Evolutionary conservation across 2,329 filamentous ascomycete species (phyloP), one percentile per base, ranked within the genome.

Genomic region (Xylariomycetidae sp.): DNA sequence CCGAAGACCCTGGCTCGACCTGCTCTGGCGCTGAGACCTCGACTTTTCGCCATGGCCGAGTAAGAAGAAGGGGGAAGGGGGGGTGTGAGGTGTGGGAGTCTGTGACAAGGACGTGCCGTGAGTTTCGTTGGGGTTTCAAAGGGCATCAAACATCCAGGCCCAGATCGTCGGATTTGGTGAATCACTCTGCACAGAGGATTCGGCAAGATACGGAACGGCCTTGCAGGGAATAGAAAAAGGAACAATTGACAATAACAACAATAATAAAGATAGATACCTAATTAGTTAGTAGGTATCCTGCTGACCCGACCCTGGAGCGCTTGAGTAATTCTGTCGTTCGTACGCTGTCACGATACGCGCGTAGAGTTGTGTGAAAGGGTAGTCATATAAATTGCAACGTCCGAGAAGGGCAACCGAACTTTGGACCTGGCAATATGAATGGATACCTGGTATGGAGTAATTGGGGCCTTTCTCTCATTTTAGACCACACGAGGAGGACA

Each of bases 51-150:
- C 46, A 46, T 51, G 14, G 15, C 25, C 34, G 36, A 30, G 33
- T 45, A 33, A 28, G 28, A 37, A 39, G 39, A 37, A 42, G 46
- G 41, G 37, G 37, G n/a, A n/a, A 10, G 17, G 28, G 28, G 17
- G 28, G 12, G 16, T 16, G 18, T 16, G 11, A 16, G 31, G 4
- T 30, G 31, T 30, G 37, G 30, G 34, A 38, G 40, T 49, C 45
- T 38, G 44, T 46, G 44, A 50, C 42, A 27, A 14, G 40, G 33
- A 35, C 31, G 41, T 36, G 36, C 44, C 35, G 33, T 38, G 35
- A 13, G 49, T 51, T 51, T 53, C 48, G 50, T 51, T 41, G 41
- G 38, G 42, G 50, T 53, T 51, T 53, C 50, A 49, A 45, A 46
- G 37, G 37, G 41, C 33, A 42, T 43, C 41, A 48, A 45, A 49